Evolutionary conservation across 2,329 filamentous ascomycete genomes (phyloP), one percentile per base, ranked within the genome.

Genomic region (Neodidymelliopsis sp.): DNA sequence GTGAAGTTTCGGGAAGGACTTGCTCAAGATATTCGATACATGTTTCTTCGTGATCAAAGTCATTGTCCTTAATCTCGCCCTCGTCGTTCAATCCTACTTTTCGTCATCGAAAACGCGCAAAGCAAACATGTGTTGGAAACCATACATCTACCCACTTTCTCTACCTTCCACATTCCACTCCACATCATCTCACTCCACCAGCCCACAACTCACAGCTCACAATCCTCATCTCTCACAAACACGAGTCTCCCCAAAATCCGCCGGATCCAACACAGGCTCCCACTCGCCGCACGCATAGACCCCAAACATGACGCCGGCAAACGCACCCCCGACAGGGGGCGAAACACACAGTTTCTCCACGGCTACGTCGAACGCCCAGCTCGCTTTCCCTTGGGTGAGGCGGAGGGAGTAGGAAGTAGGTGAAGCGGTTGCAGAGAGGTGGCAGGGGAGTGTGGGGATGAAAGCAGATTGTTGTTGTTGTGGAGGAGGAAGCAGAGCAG

Each of bases 221-320:
- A n/a, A n/a, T n/a, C n/a, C n/a, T n/a, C n/a, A n/a, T n/a, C n/a
- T n/a, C n/a, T n/a, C n/a, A n/a, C n/a, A n/a, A n/a, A n/a, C n/a
- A n/a, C n/a, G n/a, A n/a, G n/a, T n/a, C n/a, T 58, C 57, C 8
- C 37, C 49, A 53, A 79, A 78, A 39, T 78, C 74, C 0, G 76
- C 76, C 1, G 75, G 75, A 3, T 54, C 59, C 6, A 76, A 57
- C 25, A 72, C 75, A 13, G 67, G 62, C 42, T 78, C 70, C 13
- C 71, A 56, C 29, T 75, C 70, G 4, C 74, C 76, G 56, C 74
- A 76, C 1, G 74, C 65, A 58, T 79, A 79, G 10, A 79, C n/a
- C 0, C 77, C 76, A 36, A 79, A 56, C 75, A 78, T 77, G 63
- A 75, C 73, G 0, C 76, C 76, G 1, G 75, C 77, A 24, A 78